Conservation (phyloP, 352 stramenopile species). For the Nothophytophthora sp. region DNA sequence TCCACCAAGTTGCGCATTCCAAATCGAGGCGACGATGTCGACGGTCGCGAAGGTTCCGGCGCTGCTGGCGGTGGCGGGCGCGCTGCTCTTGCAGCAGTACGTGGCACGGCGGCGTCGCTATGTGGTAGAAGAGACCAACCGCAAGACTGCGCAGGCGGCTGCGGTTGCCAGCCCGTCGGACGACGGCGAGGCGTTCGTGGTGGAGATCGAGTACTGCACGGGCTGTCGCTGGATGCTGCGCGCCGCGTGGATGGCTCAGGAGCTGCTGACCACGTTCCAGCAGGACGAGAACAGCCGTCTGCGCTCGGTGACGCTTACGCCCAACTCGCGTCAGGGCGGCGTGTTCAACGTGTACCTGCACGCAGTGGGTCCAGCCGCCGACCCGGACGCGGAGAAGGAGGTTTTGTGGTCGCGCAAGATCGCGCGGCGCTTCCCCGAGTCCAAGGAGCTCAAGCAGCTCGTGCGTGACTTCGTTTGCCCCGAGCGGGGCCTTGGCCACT, state of each 20-base stretch:
- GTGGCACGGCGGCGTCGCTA: conserved; percentile 16
- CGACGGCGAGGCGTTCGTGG: conserved; percentile 39
- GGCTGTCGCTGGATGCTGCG: conserved; percentile 91
- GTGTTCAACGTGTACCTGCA: conserved; percentile 74
- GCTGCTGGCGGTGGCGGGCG: conserved; percentile 26
- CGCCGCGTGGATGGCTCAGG: conserved; percentile 88
- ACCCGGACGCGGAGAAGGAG: conserved; percentile 41
- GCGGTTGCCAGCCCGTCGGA: neutral
- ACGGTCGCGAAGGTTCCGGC: conserved; percentile 21
- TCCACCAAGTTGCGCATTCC: conserved; percentile 8
- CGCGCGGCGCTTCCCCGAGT: conserved; percentile 87
- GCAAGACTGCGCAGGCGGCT: conserved; percentile 2
- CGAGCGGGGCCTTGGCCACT: conserved; percentile 84
- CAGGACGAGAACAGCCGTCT: conserved; percentile 52
- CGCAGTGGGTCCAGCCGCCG: conserved; percentile 24
- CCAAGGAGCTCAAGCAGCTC: conserved; percentile 92
- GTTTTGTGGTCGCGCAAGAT: conserved; percentile 88
- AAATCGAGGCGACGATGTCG: conserved; percentile 13
- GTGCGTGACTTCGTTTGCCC: conserved; percentile 89
- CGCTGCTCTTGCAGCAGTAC: conserved; percentile 50
- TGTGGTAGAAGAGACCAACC: conserved; percentile 2
- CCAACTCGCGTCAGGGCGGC: conserved; percentile 56
- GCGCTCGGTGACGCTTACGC: conserved; percentile 63
- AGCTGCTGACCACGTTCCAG: conserved; percentile 93
- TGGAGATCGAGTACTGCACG: conserved; percentile 94